Conservation (phyloP, 2,329 filamentous ascomycete species). For the Gremmenia infestans region DNA sequence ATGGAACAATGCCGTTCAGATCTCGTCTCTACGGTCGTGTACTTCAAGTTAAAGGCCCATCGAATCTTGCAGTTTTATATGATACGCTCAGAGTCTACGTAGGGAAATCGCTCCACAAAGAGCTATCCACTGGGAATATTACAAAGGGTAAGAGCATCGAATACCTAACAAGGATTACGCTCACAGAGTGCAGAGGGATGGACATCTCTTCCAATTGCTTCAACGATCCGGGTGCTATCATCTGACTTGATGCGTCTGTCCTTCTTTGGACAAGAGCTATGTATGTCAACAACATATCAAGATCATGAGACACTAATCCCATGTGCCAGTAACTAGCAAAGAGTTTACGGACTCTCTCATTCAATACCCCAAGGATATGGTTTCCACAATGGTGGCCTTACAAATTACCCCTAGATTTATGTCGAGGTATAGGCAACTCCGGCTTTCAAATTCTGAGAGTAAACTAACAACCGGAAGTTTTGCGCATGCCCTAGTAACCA, state of each 20-base stretch:
- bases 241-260: not conserved
- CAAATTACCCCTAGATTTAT: not conserved
- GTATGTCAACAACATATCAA: not conserved
- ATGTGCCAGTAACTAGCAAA: not conserved
- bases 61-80: not conserved
- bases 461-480: no score
- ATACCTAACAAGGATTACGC: no score
- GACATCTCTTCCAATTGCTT: not conserved
- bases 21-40: not conserved
- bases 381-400: not conserved
- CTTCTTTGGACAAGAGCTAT: not conserved
- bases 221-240: not conserved
- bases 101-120: not conserved
- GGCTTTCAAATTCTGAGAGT: no score
- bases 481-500: no score
- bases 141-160: no score
- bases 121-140: not conserved
- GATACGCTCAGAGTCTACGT: not conserved
- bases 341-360: not conserved
- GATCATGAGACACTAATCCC: not conserved
- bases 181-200: not conserved
- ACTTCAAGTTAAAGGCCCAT: not conserved
- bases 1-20: not conserved
- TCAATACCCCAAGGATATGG: not conserved
- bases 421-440: no score